Conservation (phyloP, 2,329 filamentous ascomycete genomes). For the Ophiostoma himal-ulmi region DNA sequence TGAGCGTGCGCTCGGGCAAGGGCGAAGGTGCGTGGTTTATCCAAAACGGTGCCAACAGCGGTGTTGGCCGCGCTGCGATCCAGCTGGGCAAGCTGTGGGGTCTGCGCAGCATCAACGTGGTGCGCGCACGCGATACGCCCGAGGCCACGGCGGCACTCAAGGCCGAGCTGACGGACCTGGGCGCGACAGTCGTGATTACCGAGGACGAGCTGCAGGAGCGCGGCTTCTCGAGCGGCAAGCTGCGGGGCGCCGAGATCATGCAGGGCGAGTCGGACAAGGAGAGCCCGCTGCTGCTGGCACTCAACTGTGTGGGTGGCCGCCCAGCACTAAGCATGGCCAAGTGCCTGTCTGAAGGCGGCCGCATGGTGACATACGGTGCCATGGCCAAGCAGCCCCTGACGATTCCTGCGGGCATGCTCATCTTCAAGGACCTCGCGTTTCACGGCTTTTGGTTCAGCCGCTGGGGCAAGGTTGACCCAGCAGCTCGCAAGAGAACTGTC, state of each 20-base stretch:
- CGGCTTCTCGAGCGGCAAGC: constrained; percentile 53
- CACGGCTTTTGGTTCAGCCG: constrained; percentile 91
- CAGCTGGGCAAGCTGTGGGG: constrained; percentile 85
- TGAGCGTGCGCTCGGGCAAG: constrained; percentile 44
- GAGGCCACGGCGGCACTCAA: constrained; percentile 58
- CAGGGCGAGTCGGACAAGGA: constrained; percentile 57
- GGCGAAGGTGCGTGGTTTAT: constrained; percentile 88
- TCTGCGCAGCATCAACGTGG: constrained; percentile 80
- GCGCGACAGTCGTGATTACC: constrained; percentile 52
- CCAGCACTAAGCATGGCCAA: constrained; percentile 73
- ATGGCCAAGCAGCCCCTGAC: constrained; percentile 86
- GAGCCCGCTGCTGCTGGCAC: constrained; percentile 61
- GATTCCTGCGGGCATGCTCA: constrained; percentile 76
- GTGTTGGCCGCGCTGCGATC: constrained; percentile 84
- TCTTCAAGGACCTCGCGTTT: constrained; percentile 88
- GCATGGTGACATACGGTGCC: constrained; percentile 88
- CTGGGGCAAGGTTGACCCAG: constrained; percentile 73
- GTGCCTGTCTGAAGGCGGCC: constrained; percentile 59
- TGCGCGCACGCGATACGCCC: constrained; percentile 63
- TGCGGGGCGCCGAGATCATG: constrained; percentile 56
- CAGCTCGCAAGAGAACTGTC: constrained; percentile 73
- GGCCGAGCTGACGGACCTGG: constrained; percentile 48
- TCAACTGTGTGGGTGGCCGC: constrained; percentile 94
- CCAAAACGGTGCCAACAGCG: constrained; percentile 93
- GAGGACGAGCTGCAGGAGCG: constrained; percentile 50